phyloP scores from a whole-genome alignment of 352 stramenopile species.

The Phytopythium aichiense region DNA sequence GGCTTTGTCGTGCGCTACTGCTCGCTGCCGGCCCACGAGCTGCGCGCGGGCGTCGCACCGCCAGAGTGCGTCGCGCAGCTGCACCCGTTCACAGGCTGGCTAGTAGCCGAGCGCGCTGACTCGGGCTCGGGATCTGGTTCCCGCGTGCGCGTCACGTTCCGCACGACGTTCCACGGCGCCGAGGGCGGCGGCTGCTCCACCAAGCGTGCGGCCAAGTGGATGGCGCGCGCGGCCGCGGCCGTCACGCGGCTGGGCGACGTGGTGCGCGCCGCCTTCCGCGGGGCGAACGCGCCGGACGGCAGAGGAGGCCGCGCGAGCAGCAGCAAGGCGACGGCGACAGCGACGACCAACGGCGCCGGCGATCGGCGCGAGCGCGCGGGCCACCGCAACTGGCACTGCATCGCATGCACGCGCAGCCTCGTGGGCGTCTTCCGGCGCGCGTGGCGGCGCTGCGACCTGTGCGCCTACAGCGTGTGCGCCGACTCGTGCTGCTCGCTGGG shows the following conservation, averaged over 20 bases:
- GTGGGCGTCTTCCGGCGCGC: constrained; percentile 15
- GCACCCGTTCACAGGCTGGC: constrained; percentile 27
- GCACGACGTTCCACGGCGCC: constrained; percentile 17
- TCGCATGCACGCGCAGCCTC: constrained; percentile 28
- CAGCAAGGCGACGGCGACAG: neutral
- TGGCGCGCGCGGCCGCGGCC: neutral
- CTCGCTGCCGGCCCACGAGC: constrained; percentile 19
- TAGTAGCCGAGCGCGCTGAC: constrained; percentile 17
- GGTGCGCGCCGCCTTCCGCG: neutral
- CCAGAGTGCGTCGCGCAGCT: constrained; percentile 22
- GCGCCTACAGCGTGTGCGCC: constrained; percentile 30
- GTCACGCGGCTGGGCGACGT: constrained; percentile 5
- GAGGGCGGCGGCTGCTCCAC: constrained; percentile 12
- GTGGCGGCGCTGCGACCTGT: constrained; percentile 34
- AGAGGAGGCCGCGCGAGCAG: too few species aligned
- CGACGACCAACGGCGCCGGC: constrained; percentile 1
- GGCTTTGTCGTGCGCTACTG: constrained; percentile 25
- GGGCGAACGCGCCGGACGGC: too few species aligned
- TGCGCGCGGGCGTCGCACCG: constrained; percentile 25
- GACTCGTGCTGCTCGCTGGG: constrained; percentile 31
- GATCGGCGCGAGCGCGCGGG: constrained; percentile 3
- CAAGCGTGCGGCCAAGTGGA: constrained; percentile 2
- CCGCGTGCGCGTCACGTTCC: constrained; percentile 24
- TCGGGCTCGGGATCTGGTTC: neutral
- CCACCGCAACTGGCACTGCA: constrained; percentile 35